A percentile compares a stretch with the other conserved stretches of the same genome.
phyloP scores from a whole-genome alignment of 805 yeast species.

The Saccharomycopsis sp. region DNA sequence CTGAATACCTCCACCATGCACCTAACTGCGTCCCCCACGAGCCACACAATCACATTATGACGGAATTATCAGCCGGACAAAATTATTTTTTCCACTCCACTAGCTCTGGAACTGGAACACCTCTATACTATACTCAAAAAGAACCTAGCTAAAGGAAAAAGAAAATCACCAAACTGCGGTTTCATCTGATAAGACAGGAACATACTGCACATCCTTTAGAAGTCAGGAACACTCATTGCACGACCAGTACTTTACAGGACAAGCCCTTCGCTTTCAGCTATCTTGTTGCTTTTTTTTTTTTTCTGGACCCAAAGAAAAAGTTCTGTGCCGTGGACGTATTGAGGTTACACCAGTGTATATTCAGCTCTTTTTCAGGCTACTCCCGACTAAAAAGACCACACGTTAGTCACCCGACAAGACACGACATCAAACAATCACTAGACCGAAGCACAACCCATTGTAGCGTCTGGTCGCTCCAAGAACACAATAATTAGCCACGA shows the following conservation, averaged over 20 bases:
- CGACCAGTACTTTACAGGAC: background rate
- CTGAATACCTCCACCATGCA: no score
- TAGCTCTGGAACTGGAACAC: background rate
- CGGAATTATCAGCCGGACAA: no score
- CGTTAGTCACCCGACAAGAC: no score
- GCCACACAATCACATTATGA: no score
- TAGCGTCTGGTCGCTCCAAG: no score
- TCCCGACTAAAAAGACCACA: background rate
- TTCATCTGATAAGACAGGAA: background rate
- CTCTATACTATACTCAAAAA: background rate
- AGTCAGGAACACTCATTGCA: background rate
- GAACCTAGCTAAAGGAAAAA: background rate
- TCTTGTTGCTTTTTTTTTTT: no score
- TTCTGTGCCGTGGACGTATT: background rate
- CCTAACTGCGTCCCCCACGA: background rate
- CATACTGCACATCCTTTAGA: background rate
- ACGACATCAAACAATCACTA: no score
- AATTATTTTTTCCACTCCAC: background rate
- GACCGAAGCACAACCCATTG: no score
- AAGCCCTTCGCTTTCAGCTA: no score
- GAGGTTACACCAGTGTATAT: background rate
- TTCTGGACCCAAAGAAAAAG: no score
- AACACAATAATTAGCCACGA: no score
- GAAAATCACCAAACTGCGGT: background rate
- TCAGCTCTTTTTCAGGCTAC: background rate